Percentiles rank a stretch among this genome's conserved stretches.
phyloP scores from a whole-genome alignment of 2,329 filamentous ascomycete species.

The Nemania abortiva region DNA sequence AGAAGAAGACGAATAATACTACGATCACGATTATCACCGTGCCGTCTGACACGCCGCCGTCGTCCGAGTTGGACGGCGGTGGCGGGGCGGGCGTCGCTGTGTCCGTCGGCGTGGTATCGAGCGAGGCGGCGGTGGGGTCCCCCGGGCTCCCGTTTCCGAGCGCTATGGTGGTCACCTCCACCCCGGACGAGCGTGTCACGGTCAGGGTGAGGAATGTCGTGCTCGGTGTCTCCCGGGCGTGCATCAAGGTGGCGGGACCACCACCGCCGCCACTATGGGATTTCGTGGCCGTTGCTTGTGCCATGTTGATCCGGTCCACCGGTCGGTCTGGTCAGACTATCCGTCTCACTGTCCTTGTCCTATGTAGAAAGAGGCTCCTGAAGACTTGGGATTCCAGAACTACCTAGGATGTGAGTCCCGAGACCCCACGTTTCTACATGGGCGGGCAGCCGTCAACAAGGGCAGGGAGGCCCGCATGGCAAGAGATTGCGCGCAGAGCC shows the following conservation, averaged over 20 bases:
- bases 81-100: neutral
- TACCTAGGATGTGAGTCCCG: too few species aligned
- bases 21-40: slow-evolving; percentile 33
- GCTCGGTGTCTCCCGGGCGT: neutral
- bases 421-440: too few species aligned
- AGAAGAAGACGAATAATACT: slow-evolving; percentile 35
- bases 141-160: slow-evolving; percentile 25
- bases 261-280: neutral
- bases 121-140: neutral
- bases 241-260: neutral
- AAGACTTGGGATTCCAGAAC: too few species aligned
- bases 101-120: neutral
- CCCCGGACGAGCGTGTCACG: slow-evolving; percentile 17
- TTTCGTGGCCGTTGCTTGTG: neutral
- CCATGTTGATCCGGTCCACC: too few species aligned
- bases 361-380: too few species aligned
- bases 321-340: neutral
- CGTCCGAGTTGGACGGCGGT: neutral
- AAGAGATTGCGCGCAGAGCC: too few species aligned
- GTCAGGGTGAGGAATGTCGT: slow-evolving; percentile 28
- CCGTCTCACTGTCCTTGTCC: too few species aligned
- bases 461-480: too few species aligned
- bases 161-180: slow-evolving; percentile 29
- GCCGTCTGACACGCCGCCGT: slow-evolving; percentile 17
- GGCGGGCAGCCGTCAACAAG: too few species aligned